Evolutionary conservation across 1,139 yeast species (phyloP).

Genomic region (Suhomyces bokatorum): DNA sequence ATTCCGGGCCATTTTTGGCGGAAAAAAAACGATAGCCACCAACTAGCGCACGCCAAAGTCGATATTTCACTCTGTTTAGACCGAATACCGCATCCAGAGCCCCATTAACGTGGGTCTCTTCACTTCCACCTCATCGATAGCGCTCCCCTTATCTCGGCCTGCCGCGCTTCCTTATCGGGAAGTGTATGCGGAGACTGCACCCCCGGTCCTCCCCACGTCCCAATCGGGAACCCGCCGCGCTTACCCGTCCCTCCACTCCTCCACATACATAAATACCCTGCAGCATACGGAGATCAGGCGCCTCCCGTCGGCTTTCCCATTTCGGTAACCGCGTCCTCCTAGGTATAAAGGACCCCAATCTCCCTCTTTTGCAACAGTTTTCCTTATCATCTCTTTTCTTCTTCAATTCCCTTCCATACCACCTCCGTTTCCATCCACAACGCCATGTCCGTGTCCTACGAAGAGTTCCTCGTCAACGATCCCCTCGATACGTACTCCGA

Average conservation of each 20-base stretch:
- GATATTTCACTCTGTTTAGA: too few relatives aligned
- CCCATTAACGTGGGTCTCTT: too few relatives aligned
- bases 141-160: not conserved
- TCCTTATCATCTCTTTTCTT: not conserved
- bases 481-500: conserved; percentile 39
- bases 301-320: conserved; percentile 1
- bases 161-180: conserved; percentile 8
- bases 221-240: not conserved
- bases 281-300: not conserved
- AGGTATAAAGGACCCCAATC: not conserved
- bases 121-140: too few relatives aligned
- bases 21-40: too few relatives aligned
- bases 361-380: not conserved
- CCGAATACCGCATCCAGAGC: too few relatives aligned
- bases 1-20: too few relatives aligned
- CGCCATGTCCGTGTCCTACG: conserved; percentile 16
- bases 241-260: not conserved
- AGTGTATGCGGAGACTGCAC: not conserved
- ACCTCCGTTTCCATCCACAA: not conserved
- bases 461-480: conserved; percentile 34
- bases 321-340: conserved; percentile 4
- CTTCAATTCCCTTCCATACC: not conserved
- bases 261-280: not conserved
- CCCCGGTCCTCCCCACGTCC: not conserved
- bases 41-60: too few relatives aligned